A percentile compares a stretch with the other conserved stretches of the same genome.
Conservation (phyloP, 1,284 basidiomycete species). For the Boletus sp. region DNA sequence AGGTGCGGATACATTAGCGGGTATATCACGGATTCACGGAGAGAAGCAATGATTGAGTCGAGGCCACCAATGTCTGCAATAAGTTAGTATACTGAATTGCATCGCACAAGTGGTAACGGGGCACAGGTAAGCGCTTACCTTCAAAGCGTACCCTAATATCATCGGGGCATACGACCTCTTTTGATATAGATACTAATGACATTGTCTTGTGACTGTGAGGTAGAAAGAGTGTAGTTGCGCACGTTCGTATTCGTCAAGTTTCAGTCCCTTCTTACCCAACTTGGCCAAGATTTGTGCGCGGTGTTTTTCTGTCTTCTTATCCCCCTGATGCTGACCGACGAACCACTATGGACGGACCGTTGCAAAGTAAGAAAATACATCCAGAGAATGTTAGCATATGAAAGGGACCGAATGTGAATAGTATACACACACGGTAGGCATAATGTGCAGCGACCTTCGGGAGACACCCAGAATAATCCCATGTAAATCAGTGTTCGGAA, state of each 20-base stretch:
- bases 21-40: conserved; percentile 96
- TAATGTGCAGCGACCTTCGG: conserved; percentile 55
- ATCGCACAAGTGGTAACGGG: not conserved
- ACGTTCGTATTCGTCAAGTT: conserved; percentile 85
- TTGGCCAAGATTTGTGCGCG: conserved; percentile 72
- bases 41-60: conserved; percentile 87
- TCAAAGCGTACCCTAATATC: conserved; percentile 77
- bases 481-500: conserved; percentile 2
- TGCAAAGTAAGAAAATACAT: not conserved
- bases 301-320: conserved; percentile 71
- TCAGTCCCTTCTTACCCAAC: conserved; percentile 70
- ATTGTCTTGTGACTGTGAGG: conserved; percentile 1
- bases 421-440: conserved; percentile 46
- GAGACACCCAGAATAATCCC: not conserved
- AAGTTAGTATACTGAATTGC: conserved; percentile 7
- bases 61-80: conserved; percentile 89
- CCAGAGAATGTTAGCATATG: not conserved
- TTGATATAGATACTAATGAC: conserved; percentile 71
- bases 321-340: conserved; percentile 51
- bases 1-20: conserved; percentile 92
- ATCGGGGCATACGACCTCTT: conserved; percentile 85
- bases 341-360: conserved; percentile 44
- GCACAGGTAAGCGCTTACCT: conserved; percentile 48
- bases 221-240: conserved; percentile 33
- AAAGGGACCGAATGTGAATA: conserved; percentile 1